Evolutionary conservation across 2,329 filamentous ascomycete species (phyloP).

Genomic region (Seiridium cupressi): DNA sequence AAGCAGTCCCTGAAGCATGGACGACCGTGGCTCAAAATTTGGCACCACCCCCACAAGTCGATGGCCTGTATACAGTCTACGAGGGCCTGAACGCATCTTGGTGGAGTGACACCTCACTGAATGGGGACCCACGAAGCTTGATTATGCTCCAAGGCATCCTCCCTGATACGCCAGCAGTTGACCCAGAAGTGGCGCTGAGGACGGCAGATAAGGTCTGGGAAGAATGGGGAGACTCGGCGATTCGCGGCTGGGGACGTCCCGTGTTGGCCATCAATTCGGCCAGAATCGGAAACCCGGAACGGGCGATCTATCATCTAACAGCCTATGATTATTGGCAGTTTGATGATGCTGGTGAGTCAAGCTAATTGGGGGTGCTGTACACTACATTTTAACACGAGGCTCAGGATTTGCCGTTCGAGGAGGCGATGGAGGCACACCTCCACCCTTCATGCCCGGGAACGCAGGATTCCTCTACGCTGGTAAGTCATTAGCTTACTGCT

Average conservation of each 20-base stretch:
- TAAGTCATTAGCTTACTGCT: conserved; percentile 5
- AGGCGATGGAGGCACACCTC: conserved; percentile 25
- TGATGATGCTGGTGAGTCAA: conserved; percentile 32
- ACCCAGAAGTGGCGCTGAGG: conserved; percentile 29
- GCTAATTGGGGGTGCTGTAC: background rate
- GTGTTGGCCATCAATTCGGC: conserved; percentile 45
- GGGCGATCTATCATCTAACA: conserved; percentile 39
- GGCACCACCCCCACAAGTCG: conserved; percentile 38
- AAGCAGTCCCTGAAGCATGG: conserved; percentile 37
- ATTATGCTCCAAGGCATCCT: conserved; percentile 41
- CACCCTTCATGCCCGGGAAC: conserved; percentile 36
- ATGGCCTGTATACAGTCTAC: conserved; percentile 43
- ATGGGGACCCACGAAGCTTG: conserved; percentile 41
- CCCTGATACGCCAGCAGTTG: conserved; percentile 35
- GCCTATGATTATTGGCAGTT: conserved; percentile 40
- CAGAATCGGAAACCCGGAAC: conserved; percentile 37
- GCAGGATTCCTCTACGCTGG: conserved; percentile 33
- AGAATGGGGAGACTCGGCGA: conserved; percentile 39
- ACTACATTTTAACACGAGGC: background rate
- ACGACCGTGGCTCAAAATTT: conserved; percentile 38
- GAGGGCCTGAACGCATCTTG: conserved; percentile 44
- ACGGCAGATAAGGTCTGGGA: conserved; percentile 38
- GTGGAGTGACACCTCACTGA: conserved; percentile 35
- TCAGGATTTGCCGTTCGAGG: conserved; percentile 25
- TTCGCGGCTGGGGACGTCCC: conserved; percentile 45